Evolutionary conservation across 129 eudicot genomes (phyloP), one percentile per base, ranked within the genome.

Genomic region (Heracleum sosnowskyi): DNA sequence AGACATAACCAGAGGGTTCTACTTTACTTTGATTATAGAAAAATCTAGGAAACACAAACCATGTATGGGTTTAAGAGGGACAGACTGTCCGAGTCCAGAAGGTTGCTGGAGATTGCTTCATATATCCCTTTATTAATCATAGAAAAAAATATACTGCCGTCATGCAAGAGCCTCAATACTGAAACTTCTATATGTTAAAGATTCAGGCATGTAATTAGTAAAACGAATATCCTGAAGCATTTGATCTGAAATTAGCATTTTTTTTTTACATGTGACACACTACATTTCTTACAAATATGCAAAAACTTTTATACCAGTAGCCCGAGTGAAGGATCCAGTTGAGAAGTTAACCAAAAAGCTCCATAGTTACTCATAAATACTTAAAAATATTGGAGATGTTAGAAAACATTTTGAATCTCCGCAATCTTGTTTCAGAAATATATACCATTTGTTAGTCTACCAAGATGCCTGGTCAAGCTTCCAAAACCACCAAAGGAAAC

Each of bases 401-500:
- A 2, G 18, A 40, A 72, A 26, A 72, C 24, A 22, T 4, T 5
- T n/a, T 71, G 18, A 71, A 40, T 72, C 16, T 72, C 7, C n/a
- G 49, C 33, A 41, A 22, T 72, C 28, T 24, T 22, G 42, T 37
- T 22, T 12, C 41, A 49, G 33, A 57, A 74, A n/a, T 13, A 62
- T 13, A 51, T 86, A 91, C 98, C 98, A 45, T 87, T 44, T 84
- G 99, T 83, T 83, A 96, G 82, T 89, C 99, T 86, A 42, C 89
- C 95, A 24, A 96, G 93, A 76, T 96, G 99, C 88, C 99, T 89
- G 41, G 97, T 92, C 86, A 96, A 92, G 88, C 99, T 96, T 78
- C 99, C 99, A 69, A 92, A 96, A 60, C 99, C 99, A 41, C 99
- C 99, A 79, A 96, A 96, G 57, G 99, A 96, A 78, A 96, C 97